Base-by-base conservation (phyloP, 140 eudicot species). In the Stevia rebaudiana region DNA sequence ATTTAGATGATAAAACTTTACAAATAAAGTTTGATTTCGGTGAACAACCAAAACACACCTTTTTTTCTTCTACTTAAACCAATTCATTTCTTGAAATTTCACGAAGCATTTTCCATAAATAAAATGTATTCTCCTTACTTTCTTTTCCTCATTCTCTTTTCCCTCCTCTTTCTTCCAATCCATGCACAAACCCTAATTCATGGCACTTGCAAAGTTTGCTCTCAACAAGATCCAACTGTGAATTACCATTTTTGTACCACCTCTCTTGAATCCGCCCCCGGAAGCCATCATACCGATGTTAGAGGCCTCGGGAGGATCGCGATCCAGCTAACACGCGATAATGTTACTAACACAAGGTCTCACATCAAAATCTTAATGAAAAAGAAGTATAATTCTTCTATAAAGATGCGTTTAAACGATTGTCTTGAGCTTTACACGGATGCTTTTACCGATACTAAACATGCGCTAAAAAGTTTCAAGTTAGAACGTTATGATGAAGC, bases 221-320 rank as follows among this genome's bases (percentile, higher is more conserved):
- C 89, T 3, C 55, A 77, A 40, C 65, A 61, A 62, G 76, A 82
- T 67, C 89, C 89, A n/a, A 65, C 64, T 67, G 72, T 84, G 43
- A 72, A 68, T 11, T 65, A 56, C 76, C 25, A 24, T 12, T 84
- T 87, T 48, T 87, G 95, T 63, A 70, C 70, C 39, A 55, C 80
- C 5, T 80, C 94, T 37, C 84, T 87, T 0, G 81, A 79, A 59
- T 68, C 94, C 0, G 84, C 80, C 64, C 72, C 80, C 0, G 89
- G 86, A 16, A 77, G 84, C 74, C 73, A 36, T 12, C 82, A 80
- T 37, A 79, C 86, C 36, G 63, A 61, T 30, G 70, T 81, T 2
- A 51, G 61, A 18, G 82, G 83, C 10, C 84, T 87, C 0, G 94
- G 89, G 43, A 56, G 37, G 68, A 79, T 82, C 74, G 74, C 97